These are phyloP conservation scores for Ajuga reptans DNA, from an alignment of 305 asterid species.

Conservation along the genomic window DNA sequence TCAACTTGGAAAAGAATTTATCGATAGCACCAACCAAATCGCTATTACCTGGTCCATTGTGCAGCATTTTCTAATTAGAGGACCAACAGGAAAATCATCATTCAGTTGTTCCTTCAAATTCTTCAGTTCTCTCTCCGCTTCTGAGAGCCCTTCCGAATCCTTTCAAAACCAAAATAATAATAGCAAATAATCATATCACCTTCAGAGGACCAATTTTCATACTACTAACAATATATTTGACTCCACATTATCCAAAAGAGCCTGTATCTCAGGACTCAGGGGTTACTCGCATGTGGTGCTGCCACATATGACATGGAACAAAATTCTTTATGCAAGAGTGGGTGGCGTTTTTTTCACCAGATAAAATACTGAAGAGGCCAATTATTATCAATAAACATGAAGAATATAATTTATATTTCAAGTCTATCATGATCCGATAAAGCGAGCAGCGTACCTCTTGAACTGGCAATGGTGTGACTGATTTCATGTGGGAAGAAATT, in stretches of 20 bases:
- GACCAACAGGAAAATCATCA: conserved; percentile 83
- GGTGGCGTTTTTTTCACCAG: not conserved
- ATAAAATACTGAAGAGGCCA: not conserved
- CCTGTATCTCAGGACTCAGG: too few relatives aligned
- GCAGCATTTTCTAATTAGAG: conserved; percentile 72
- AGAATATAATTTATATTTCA: not conserved
- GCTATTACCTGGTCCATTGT: conserved; percentile 81
- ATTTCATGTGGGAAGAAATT: conserved; percentile 81
- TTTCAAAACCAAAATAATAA: conserved; percentile 28
- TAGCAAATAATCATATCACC: conserved; percentile 14
- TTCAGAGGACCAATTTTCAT: not conserved
- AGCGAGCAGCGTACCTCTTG: conserved; percentile 47
- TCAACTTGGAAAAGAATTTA: not conserved
- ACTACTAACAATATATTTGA: not conserved
- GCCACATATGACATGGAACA: not conserved
- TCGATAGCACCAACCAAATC: conserved; percentile 6
- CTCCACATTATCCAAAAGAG: not conserved
- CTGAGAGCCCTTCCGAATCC: conserved; percentile 82
- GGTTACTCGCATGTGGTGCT: not conserved
- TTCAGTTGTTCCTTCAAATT: conserved; percentile 62
- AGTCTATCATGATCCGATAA: conserved; percentile 16
- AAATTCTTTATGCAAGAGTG: not conserved
- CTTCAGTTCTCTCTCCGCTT: conserved; percentile 68
- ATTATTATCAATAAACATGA: conserved; percentile 3
- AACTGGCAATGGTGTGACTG: conserved; percentile 43